These are phyloP conservation scores for Sorghum bicolor DNA, from an alignment of 176 grass and related monocot species.

Conservation along the genomic window Sorghum_bicolor_NCBIv3 NC_012873.2:1634501-1635000, in stretches of 20 bases:
- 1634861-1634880: slow-evolving; percentile 5
- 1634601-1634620: slow-evolving; percentile 52
- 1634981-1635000: slow-evolving; percentile 95
- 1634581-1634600: not conserved
- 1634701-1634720: slow-evolving; percentile 78
- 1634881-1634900: not conserved
- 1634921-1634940: slow-evolving; percentile 86
- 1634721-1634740: slow-evolving; percentile 58
- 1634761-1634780: not conserved
- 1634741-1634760: too few species aligned
- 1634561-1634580: too few species aligned
- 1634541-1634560: too few species aligned
- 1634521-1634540: too few species aligned
- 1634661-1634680: slow-evolving; percentile 93
- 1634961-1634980: slow-evolving; percentile 91
- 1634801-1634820: not conserved
- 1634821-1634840: too few species aligned
- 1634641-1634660: slow-evolving; percentile 88
- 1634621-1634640: slow-evolving; percentile 80
- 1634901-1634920: slow-evolving; percentile 58
- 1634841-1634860: not conserved
- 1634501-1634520: too few species aligned
- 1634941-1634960: slow-evolving; percentile 89
- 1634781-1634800: too few species aligned
- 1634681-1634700: slow-evolving; percentile 97